Evolutionary conservation across 2,329 filamentous ascomycete genomes (phyloP), one percentile per base, ranked within the genome.

Genomic region (Ustilaginoidea virens): DNA sequence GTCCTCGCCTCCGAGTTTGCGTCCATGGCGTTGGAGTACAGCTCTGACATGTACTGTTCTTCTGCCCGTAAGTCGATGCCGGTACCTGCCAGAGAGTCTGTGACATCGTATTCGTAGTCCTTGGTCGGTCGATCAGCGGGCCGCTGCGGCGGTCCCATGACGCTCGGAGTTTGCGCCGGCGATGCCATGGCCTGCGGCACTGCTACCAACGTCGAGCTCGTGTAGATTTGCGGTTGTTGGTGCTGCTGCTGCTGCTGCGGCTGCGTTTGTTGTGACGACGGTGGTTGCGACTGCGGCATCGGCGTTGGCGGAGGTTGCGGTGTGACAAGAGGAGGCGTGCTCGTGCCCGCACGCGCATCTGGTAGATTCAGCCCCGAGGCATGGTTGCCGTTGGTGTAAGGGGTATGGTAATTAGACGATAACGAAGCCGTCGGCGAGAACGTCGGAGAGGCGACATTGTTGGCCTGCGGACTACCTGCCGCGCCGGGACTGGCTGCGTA

Each of bases 51-150:
- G 39, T 74, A 80, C 41, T 85, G 80, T 45, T 92, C 82, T 51
- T 93, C 86, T 38, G 83, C 83, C 33, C 78, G 74, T 26, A 93
- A 55, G 56, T 93, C 81, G 37, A 94, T 83, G 28, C 83, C 85
- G 11, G 83, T 87, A 12, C 80, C 81, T 12, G 77, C 76, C 31
- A 93, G 55, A 28, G 85, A 80, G 55, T 94, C 86, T 39, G 78
- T 81, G 25, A 86, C 67, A 43, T 92, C 82, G 42, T 86, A 73
- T 33, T 69, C 59, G 32, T 63, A 61, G 31, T 66, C 64, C 38
- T 74, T 82, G 9, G 67, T 63, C 24, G 72, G 67, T 38, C 63
- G 62, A 33, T 79, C 77, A 12, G 62, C 61, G 33, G 62, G 71
- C 43, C 68, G 71, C 42, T 66, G 74, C 42, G 67, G 72, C 35